phyloP scores from a whole-genome alignment of 106 monocot genomes.

The Dendrobium nobile region DNA sequence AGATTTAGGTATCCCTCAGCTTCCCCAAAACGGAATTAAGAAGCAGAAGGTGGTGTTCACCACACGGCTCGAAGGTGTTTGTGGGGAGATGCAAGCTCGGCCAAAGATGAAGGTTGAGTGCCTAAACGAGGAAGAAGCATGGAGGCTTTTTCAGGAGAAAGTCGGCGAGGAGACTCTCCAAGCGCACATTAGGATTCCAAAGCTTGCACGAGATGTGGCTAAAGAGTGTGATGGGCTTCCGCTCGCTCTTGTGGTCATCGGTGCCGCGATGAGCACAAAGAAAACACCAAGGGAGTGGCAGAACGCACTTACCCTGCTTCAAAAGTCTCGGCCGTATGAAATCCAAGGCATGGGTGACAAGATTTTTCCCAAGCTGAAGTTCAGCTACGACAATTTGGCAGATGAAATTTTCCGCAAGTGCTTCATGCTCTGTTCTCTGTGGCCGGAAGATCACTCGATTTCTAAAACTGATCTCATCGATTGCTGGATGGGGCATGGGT shows the following conservation, averaged over 20 bases:
- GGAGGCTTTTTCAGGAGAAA: conserved; percentile 13
- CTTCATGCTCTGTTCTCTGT: conserved; percentile 25
- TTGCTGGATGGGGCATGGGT: conserved; percentile 30
- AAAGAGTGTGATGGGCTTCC: conserved; percentile 30
- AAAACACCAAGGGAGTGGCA: conserved; percentile 4
- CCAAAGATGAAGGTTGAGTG: conserved; percentile 23
- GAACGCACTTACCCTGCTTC: neutral
- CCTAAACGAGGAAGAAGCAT: neutral
- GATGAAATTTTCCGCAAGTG: conserved; percentile 10
- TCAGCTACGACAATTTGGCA: conserved; percentile 30
- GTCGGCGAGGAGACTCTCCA: conserved; percentile 11
- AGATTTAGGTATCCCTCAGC: conserved; percentile 14
- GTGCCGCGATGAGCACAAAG: conserved; percentile 19
- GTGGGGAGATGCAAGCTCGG: conserved; percentile 13
- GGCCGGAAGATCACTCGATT: conserved; percentile 14
- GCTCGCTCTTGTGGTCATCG: conserved; percentile 25
- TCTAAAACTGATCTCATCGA: conserved; percentile 10
- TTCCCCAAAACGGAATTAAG: neutral
- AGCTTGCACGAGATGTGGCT: conserved; percentile 10
- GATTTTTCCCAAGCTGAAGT: conserved; percentile 9
- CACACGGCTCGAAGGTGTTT: conserved; percentile 16
- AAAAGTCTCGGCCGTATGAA: neutral
- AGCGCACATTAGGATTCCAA: neutral
- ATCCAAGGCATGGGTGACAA: neutral
- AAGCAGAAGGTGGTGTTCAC: conserved; percentile 27